Conservation (phyloP, 163 green algal genomes). For the Scenedesmus sp. region DNA sequence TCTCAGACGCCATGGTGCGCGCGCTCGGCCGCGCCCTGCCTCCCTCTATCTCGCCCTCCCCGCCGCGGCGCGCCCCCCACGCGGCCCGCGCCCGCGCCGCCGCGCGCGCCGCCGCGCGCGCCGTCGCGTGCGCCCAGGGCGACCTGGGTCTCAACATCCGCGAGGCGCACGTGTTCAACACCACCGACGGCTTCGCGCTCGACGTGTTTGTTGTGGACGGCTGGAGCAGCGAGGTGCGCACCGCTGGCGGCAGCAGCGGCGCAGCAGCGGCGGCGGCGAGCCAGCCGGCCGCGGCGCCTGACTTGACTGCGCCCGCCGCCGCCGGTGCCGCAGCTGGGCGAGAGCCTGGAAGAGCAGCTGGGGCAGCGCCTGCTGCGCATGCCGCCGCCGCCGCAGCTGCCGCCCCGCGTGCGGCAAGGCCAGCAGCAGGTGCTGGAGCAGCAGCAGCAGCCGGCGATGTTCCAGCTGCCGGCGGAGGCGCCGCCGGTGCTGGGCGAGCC, state of each 20-base stretch:
- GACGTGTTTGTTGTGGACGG: constrained; percentile 97
- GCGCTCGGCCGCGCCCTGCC: neutral
- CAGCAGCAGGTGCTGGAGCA: constrained; percentile 34
- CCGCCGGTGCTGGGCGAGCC: constrained; percentile 25
- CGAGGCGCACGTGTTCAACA: constrained; percentile 98
- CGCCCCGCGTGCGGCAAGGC: constrained; percentile 29
- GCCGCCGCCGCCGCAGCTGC: constrained; percentile 59
- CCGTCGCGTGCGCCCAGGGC: constrained; percentile 57
- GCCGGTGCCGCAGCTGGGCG: constrained; percentile 38
- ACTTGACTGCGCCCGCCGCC: neutral
- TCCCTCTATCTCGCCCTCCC: neutral
- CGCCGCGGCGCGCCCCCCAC: neutral
- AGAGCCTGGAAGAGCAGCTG: constrained; percentile 84
- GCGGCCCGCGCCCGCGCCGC: neutral
- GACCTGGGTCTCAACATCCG: constrained; percentile 95
- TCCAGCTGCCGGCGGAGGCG: constrained; percentile 37
- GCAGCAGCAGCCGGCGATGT: constrained; percentile 34
- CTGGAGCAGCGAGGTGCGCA: constrained; percentile 61
- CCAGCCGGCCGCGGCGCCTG: neutral
- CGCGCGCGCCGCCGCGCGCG: no score
- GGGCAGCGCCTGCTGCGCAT: constrained; percentile 80
- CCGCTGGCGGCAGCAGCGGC: neutral
- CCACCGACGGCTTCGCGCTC: constrained; percentile 88
- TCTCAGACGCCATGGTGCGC: constrained; percentile 87
- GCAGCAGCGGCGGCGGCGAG: neutral